A percentile compares a stretch with the other conserved stretches of the same genome.
phyloP scores from a whole-genome alignment of 2,329 filamentous ascomycete genomes.

The Sporothrix schenckii region DNA sequence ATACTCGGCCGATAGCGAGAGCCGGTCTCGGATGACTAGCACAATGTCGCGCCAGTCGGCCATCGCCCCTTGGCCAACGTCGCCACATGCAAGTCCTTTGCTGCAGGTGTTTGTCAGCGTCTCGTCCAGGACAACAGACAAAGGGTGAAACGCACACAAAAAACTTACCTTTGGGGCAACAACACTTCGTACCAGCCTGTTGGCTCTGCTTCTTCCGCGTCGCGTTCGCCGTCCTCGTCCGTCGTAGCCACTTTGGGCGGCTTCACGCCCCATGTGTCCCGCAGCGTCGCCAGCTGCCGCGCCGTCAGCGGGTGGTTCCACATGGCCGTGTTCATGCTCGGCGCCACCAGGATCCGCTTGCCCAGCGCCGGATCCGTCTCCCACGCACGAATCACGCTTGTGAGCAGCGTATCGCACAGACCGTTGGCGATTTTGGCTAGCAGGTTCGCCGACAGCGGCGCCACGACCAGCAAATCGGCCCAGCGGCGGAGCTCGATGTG shows the following conservation, averaged over 20 bases:
- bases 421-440: slow-evolving; percentile 83
- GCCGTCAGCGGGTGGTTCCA: slow-evolving; percentile 81
- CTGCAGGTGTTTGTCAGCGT: slow-evolving; percentile 2
- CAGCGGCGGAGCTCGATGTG: slow-evolving; percentile 84
- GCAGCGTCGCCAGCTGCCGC: slow-evolving; percentile 69
- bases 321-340: slow-evolving; percentile 86
- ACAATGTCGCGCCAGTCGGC: slow-evolving; percentile 78
- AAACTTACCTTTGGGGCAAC: slow-evolving; percentile 59
- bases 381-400: slow-evolving; percentile 80
- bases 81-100: slow-evolving; percentile 82
- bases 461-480: slow-evolving; percentile 80
- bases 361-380: slow-evolving; percentile 67
- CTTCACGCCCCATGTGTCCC: slow-evolving; percentile 70
- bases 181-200: slow-evolving; percentile 69
- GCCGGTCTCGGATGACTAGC: slow-evolving; percentile 58
- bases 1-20: slow-evolving; percentile 44
- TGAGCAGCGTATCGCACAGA: slow-evolving; percentile 74
- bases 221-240: slow-evolving; percentile 35
- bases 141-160: too few species aligned
- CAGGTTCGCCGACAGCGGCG: slow-evolving; percentile 80
- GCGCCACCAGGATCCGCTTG: slow-evolving; percentile 72
- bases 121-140: too few species aligned
- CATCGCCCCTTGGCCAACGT: slow-evolving; percentile 82
- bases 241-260: slow-evolving; percentile 35
- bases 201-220: not conserved